Base-by-base conservation (phyloP, 2,329 filamentous ascomycete species). In the Hansfordia pulvinata region DNA sequence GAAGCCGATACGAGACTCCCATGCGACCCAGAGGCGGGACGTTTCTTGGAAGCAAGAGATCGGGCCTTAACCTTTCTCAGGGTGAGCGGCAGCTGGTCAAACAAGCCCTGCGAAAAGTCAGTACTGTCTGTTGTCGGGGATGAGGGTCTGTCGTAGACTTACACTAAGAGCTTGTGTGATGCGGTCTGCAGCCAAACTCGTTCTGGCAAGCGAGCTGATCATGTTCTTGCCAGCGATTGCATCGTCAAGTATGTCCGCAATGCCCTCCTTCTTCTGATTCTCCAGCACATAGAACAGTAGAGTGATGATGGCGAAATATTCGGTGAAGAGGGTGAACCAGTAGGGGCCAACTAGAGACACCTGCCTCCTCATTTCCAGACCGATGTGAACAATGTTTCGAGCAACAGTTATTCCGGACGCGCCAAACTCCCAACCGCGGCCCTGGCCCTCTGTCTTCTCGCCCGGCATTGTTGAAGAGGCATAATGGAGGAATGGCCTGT, bases 111-210 rank as follows among this genome's bases (percentile, higher is more conserved):
- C 9, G 13, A 19, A 24, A 29, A 25, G 25, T 45, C 31, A 43
- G 46, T 33, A 23, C 23, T 15, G 17, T 16, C 6, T 20, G 20
- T 23, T 29, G 22, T 39, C 19, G 41, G 20, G 30, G 19, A 21
- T 33, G 23, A 31, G 36, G 23, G 24, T 14, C 17, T 6, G 26
- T 10, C 25, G 12, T 23, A 21, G 4, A 55, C 71, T 50, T 62
- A 88, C 83, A 46, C 74, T 69, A 16, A 98, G 62, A 20, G 82
- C 78, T 23, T 63, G 65, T 2, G 81, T 83, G 42, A 92, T 90
- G 34, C 83, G 67, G 46, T 94, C 84, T 3, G 90, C 90, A 19
- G 86, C 85, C 62, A 92, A 67, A 44, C 85, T 94, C 41, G 79
- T 77, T 41, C 80, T 75, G 3, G 85, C 79, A 31, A 96, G 64